Conservation (phyloP, 148 eudicot genomes). For the Rhododendron simsii region DNA sequence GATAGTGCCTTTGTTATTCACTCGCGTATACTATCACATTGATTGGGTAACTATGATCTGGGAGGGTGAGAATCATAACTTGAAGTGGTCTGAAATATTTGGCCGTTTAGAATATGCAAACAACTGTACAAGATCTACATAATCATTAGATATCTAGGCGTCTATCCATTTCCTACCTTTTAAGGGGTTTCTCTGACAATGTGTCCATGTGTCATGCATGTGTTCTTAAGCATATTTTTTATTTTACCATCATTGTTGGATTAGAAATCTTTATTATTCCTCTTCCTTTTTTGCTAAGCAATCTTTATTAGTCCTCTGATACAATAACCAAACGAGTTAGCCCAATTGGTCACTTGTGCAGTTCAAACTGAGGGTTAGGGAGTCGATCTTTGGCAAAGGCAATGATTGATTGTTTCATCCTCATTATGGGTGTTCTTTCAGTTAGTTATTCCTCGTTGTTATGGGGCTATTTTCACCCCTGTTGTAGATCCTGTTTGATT, state of each 20-base stretch:
- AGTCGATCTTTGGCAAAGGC: not conserved
- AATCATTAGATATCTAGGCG: not conserved
- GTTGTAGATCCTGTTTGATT: not conserved
- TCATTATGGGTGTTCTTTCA: not conserved
- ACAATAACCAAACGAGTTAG: not conserved
- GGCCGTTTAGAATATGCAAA: not conserved
- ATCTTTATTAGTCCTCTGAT: not conserved
- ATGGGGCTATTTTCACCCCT: not conserved
- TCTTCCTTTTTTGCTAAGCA: not conserved
- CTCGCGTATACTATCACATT: not conserved
- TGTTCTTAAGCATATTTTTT: too few relatives aligned
- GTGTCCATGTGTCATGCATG: not conserved
- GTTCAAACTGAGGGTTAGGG: not conserved
- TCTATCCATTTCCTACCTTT: not conserved
- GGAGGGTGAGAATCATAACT: not conserved
- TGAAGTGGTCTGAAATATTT: not conserved
- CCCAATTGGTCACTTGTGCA: not conserved
- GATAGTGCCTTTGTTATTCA: not conserved
- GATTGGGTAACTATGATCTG: not conserved
- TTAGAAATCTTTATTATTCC: too few relatives aligned
- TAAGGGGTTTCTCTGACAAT: not conserved
- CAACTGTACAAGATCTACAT: not conserved
- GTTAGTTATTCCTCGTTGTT: not conserved
- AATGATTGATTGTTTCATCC: not conserved
- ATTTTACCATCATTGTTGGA: too few relatives aligned